Evolutionary conservation across 169 alveolate species (phyloP).

Genomic region (Babesia divergens): DNA sequence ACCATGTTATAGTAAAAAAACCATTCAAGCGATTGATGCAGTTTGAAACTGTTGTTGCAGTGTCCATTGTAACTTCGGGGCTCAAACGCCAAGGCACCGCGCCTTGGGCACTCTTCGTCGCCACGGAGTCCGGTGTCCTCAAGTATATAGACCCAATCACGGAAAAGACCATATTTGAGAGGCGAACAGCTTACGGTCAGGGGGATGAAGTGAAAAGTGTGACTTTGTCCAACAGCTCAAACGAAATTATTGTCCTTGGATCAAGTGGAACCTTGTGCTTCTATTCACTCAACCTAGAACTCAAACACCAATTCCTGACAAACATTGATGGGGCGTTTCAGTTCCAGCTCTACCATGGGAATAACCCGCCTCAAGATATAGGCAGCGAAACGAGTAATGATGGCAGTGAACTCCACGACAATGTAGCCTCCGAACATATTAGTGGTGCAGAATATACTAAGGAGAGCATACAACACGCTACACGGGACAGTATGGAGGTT

Average conservation of each 20-base stretch:
- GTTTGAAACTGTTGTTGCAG: conserved; percentile 25
- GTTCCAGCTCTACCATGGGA: conserved; percentile 4
- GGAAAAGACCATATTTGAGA: conserved; percentile 8
- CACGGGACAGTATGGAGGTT: no score
- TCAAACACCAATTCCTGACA: conserved; percentile 19
- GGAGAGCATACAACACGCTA: not conserved
- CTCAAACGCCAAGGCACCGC: conserved; percentile 1
- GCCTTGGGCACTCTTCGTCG: conserved; percentile 48
- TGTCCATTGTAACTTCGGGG: conserved; percentile 18
- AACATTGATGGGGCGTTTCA: conserved; percentile 49
- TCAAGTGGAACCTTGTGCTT: conserved; percentile 19
- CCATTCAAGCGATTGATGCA: conserved; percentile 54
- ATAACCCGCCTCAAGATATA: not conserved
- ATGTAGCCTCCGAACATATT: no score
- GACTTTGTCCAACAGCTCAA: not conserved
- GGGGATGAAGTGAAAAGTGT: conserved; percentile 19
- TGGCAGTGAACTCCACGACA: not conserved
- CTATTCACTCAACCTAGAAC: conserved; percentile 23
- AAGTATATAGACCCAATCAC: conserved; percentile 36
- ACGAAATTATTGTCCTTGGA: conserved; percentile 26
- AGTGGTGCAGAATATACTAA: not conserved
- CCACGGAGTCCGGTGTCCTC: conserved; percentile 47
- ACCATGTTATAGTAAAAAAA: not conserved
- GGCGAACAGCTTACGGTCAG: conserved; percentile 36
- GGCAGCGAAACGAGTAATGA: not conserved